These are phyloP conservation scores for Apophysomyces sp. DNA, from an alignment of 371 early-diverging fungal genomes.

Conservation along the genomic window DNA sequence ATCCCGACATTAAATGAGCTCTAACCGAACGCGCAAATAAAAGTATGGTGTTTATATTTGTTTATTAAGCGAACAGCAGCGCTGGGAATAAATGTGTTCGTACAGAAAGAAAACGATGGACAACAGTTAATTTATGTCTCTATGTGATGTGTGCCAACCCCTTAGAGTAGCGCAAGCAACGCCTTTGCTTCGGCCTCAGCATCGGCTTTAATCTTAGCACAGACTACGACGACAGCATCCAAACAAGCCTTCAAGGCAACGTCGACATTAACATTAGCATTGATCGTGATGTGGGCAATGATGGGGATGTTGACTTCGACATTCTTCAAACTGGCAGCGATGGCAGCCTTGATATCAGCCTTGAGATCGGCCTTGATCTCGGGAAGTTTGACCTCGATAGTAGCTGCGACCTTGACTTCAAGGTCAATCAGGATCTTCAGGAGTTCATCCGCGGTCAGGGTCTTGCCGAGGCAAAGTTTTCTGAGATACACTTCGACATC, in stretches of 20 bases:
- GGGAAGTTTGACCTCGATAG: slow-evolving; percentile 22
- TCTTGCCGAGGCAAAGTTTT: slow-evolving; percentile 1
- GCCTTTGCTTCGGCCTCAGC: slow-evolving; percentile 4
- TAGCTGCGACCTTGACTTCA: slow-evolving; percentile 20
- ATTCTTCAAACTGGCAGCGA: slow-evolving; percentile 19
- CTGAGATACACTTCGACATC: slow-evolving; percentile 9
- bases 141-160: background rate
- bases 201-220: background rate
- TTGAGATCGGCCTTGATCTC: slow-evolving; percentile 15
- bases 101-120: background rate
- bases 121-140: background rate
- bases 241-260: slow-evolving; percentile 12
- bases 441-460: slow-evolving; percentile 18
- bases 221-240: slow-evolving; percentile 7
- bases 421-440: slow-evolving; percentile 17
- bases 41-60: no score
- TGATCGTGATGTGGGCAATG: slow-evolving; percentile 1
- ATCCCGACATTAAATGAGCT: no score
- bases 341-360: slow-evolving; percentile 11
- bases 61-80: background rate
- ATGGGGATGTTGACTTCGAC: slow-evolving; percentile 19
- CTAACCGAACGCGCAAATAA: no score
- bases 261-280: slow-evolving; percentile 5
- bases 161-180: background rate
- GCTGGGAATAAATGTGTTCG: background rate